Percentiles rank a stretch among this genome's conserved stretches.
These are phyloP conservation scores for Gleditsia sinensis DNA, from an alignment of 306 rosid genomes.

Conservation along the genomic window DNA sequence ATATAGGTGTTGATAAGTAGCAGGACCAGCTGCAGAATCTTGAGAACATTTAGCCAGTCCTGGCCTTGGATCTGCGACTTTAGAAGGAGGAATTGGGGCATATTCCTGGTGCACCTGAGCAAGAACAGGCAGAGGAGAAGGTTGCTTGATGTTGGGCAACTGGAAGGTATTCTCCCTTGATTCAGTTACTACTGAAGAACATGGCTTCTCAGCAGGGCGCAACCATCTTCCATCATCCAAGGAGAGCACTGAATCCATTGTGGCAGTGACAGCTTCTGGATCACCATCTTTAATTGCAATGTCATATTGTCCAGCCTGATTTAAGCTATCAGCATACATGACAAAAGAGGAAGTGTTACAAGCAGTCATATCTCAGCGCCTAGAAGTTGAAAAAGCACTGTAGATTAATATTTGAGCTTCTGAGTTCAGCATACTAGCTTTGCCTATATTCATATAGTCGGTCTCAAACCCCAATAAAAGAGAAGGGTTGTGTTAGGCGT, in stretches of 20 bases:
- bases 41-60: constrained; percentile 69
- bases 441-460: no score
- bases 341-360: constrained; percentile 37
- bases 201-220: constrained; percentile 51
- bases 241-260: constrained; percentile 84
- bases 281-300: constrained; percentile 57
- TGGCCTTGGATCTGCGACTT: constrained; percentile 98
- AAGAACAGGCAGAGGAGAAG: constrained; percentile 88
- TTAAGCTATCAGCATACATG: constrained; percentile 56
- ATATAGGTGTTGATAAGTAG: constrained; percentile 72
- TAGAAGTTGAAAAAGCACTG: constrained; percentile 22
- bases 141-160: constrained; percentile 69
- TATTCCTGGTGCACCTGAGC: constrained; percentile 63
- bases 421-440: constrained; percentile 21
- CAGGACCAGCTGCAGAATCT: constrained; percentile 55
- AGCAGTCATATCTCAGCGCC: constrained; percentile 34
- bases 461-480: no score
- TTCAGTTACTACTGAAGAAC: constrained; percentile 51
- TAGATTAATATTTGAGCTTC: neutral
- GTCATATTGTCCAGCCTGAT: constrained; percentile 64
- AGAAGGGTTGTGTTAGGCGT: no score
- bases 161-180: constrained; percentile 63
- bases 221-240: constrained; percentile 84
- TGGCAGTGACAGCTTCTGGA: constrained; percentile 50
- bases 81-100: constrained; percentile 73